Base-by-base conservation (phyloP, 805 yeast genomes). In the Kazachstania viticola region DNA sequence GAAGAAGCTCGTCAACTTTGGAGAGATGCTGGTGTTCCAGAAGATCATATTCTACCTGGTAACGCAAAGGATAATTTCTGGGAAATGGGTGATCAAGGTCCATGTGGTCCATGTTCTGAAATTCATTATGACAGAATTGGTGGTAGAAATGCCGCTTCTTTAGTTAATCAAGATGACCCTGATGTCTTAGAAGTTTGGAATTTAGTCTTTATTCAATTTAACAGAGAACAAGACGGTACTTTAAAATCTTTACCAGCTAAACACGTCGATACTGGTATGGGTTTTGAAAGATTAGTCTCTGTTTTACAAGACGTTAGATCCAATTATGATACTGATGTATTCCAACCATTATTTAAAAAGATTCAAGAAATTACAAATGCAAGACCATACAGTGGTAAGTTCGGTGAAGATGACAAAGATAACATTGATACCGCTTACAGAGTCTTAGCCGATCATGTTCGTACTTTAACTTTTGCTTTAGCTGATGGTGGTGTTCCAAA, bases 11-110 rank as follows among this genome's bases (percentile, higher is more conserved):
- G 81, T 57, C 64, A 79, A 48, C 63, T 73, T 40, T 91, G 99
- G 99, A 63, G 65, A 41, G 73, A 68, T 24, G 80, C 79, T 26
- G 99, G 99, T 47, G 93, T 88, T 34, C 69, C 77, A 21, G 95
- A 83, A 45, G 87, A 78, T 55, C 97, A 85, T 56, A 88, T 91
- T 46, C 65, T 91, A 44, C 94, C 95, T 14, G 99, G 99, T 36
- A 65, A 76, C 45, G 81, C 77, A 33, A 66, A 75, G 53, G 99
- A 91, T 58, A 91, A 91, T 64, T 91, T 91, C 62, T 91, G 99
- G 99, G 99, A 91, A 67, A 91, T 91, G 99, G 99, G 99, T 49
- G 99, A 93, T 54, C 97, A 88, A 66, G 99, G 99, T 45, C 99
- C 99, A 30, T 91, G 99, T 67, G 99, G 99, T 41, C 99, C 99